Evolutionary conservation across 2,329 filamentous ascomycete species (phyloP).

Genomic region (Onygenales sp.): DNA sequence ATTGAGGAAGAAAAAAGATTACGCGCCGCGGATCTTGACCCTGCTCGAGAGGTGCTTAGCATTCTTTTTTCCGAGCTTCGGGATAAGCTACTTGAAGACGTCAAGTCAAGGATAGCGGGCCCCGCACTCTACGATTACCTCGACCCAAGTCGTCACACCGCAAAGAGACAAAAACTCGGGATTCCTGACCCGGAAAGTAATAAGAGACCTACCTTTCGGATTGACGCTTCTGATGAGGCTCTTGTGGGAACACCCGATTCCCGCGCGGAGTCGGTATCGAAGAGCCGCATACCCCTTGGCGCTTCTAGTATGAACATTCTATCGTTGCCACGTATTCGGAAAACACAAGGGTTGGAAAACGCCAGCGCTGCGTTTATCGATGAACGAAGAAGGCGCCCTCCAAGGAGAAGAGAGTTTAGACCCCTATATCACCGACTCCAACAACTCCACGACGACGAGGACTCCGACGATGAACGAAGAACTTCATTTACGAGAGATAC

Average conservation of each 20-base stretch:
- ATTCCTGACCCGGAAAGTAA: constrained; percentile 59
- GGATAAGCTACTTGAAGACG: constrained; percentile 79
- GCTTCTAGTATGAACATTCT: constrained; percentile 46
- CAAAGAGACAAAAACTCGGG: constrained; percentile 71
- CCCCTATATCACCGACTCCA: constrained; percentile 74
- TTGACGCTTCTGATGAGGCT: constrained; percentile 51
- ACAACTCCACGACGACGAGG: constrained; percentile 64
- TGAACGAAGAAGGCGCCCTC: constrained; percentile 51
- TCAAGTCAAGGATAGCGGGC: constrained; percentile 77
- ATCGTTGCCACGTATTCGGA: constrained; percentile 65
- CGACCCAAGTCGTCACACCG: constrained; percentile 67
- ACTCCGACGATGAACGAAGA: constrained; percentile 74
- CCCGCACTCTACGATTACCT: constrained; percentile 73
- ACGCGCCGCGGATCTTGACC: constrained; percentile 78
- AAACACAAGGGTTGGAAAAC: constrained; percentile 49
- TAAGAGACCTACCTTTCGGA: constrained; percentile 46
- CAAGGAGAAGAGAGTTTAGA: constrained; percentile 56
- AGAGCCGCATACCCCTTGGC: constrained; percentile 29
- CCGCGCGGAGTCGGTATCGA: constrained; percentile 31
- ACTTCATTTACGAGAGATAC: constrained; percentile 64
- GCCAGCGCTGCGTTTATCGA: constrained; percentile 58
- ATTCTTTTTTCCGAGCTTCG: constrained; percentile 70
- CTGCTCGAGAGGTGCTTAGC: constrained; percentile 74
- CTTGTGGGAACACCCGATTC: constrained; percentile 55
- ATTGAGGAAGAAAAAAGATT: constrained; percentile 84